Evolutionary conservation across 352 stramenopile species (phyloP), one percentile per base, ranked within the genome.

Genomic region (Poterioochromonas sp.): DNA sequence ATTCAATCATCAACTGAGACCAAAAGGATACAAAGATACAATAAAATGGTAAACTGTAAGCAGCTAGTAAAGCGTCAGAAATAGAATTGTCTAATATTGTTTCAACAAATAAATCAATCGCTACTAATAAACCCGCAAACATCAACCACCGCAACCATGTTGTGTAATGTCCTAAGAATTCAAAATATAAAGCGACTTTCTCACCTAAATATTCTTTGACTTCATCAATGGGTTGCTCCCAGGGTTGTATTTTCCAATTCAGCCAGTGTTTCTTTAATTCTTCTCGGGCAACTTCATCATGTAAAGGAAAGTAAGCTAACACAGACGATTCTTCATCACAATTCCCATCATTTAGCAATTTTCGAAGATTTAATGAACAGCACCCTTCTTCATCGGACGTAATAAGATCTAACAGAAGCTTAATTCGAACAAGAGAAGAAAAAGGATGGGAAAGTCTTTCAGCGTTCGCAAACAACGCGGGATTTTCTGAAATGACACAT

Each of bases 171-270:
- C 87, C 89, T 3, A 93, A 81, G 62, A 95, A 95, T 5, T 84
- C 87, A 82, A 94, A 94, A 83, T 95, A 95, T 62, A 94, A 92
- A 0, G 87, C 89, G 54, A 95, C 85, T 81, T 93, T 82, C 58
- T 83, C 80, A 65, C 80, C 80, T 12, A 74, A 73, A 60, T 83
- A 83, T 40, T 82, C 77, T 34, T 79, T 77, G 39, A 83, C 79
- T 0, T 76, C 44, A 58, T 83, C 71, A 15, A 83, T 49, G 1
- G 80, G 80, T 58, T 83, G 80, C 3, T 82, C 34, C 78, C 78
- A 83, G 8, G 80, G 80, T 32, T 8, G 5, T 26, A 74, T 8
- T 35, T 8, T 37, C 37, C 40, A 58, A 58, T 34, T n/a, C 1
- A 54, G 29, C 65, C 65, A 74, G 32, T n/a, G 15, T 18, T 54